Conservation (phyloP, 345 rosid genomes). For the Camelina laxa region DNA sequence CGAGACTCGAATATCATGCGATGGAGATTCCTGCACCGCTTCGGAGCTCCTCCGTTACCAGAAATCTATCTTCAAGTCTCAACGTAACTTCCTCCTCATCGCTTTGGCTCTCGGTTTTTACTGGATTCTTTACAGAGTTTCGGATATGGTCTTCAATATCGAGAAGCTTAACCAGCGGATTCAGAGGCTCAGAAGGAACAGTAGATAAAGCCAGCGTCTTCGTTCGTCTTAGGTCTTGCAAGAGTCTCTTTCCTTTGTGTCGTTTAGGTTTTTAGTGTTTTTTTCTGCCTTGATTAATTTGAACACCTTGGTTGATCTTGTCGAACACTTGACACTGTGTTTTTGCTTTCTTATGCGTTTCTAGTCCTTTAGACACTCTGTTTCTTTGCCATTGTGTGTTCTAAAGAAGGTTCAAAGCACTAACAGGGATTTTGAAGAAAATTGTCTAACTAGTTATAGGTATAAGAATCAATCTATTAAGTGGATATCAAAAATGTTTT, state of each 20-base stretch:
- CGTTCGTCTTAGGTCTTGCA: background rate
- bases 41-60: slow-evolving; percentile 79
- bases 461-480: too few relatives aligned
- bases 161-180: slow-evolving; percentile 71
- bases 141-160: slow-evolving; percentile 60
- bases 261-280: background rate
- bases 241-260: background rate
- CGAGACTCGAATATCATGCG: slow-evolving; percentile 74
- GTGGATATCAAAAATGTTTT: background rate
- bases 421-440: too few relatives aligned
- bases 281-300: too few relatives aligned
- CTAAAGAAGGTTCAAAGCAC: too few relatives aligned
- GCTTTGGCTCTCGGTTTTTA: slow-evolving; percentile 73
- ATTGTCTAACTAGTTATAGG: too few relatives aligned
- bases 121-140: slow-evolving; percentile 77
- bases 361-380: too few relatives aligned
- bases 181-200: slow-evolving; percentile 54
- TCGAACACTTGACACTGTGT: too few relatives aligned
- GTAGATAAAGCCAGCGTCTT: too few relatives aligned
- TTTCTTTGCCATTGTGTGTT: too few relatives aligned
- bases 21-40: slow-evolving; percentile 65
- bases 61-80: slow-evolving; percentile 85
- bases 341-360: too few relatives aligned
- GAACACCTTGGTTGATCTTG: too few relatives aligned
- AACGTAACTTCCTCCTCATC: slow-evolving; percentile 76